These are phyloP conservation scores for Trichophaea hybrida DNA, from an alignment of 2,329 filamentous ascomycete species.

Conservation along the genomic window DNA sequence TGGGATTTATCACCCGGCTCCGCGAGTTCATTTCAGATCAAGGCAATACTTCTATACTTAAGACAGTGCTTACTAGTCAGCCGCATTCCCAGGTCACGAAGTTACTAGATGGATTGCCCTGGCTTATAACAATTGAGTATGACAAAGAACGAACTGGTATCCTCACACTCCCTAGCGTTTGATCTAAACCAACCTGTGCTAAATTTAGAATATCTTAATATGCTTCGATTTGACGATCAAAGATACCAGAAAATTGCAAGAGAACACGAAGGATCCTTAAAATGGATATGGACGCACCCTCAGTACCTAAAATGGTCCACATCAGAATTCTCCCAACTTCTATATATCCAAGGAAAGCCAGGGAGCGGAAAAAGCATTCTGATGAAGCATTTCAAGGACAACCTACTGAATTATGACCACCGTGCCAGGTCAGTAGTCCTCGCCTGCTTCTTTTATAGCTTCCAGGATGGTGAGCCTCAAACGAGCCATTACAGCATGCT, in stretches of 20 bases:
- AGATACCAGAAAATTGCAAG: neutral
- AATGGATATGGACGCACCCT: neutral
- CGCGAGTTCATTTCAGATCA: neutral
- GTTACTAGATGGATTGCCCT: neutral
- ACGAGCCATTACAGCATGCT: conserved; percentile 3
- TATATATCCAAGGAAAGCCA: neutral
- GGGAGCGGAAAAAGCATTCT: neutral
- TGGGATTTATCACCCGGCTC: neutral
- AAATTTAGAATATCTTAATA: neutral
- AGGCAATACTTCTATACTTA: neutral
- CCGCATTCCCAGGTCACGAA: neutral
- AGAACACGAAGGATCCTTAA: neutral
- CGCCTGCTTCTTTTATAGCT: neutral
- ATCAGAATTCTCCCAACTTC: neutral
- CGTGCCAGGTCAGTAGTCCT: neutral
- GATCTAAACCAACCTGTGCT: too few relatives aligned
- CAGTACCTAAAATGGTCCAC: neutral
- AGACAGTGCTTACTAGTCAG: neutral
- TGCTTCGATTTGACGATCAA: neutral
- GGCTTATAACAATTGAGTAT: neutral
- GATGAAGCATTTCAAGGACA: neutral
- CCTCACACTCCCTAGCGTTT: neutral
- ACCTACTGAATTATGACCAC: neutral
- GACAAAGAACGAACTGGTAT: neutral
- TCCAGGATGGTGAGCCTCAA: neutral